Evolutionary conservation across 306 rosid genomes (phyloP), one percentile per base, ranked within the genome.

Genomic region (Crotalaria pallida): DNA sequence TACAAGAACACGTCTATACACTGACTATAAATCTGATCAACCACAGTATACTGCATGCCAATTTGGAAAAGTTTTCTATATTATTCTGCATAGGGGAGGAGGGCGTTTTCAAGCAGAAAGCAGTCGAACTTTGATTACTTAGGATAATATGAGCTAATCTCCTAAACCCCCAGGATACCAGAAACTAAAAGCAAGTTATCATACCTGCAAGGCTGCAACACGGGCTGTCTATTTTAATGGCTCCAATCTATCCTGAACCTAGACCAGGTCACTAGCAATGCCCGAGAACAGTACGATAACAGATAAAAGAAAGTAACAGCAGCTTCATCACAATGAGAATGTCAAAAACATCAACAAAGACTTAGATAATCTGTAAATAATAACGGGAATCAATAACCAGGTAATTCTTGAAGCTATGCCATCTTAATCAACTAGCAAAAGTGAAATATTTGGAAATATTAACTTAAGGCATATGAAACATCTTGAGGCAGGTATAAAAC

Each of bases 191-290:
- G 55, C 65, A 41, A 38, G 50, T 48, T 11, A 61, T 11, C 18
- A 61, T 61, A 38, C 31, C 6, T 17, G 8, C 52, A 41, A 21
- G 13, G 12, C 21, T 11, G 68, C 27, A 2, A 27, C 31, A 27
- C 29, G 31, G n/a, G 38, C 44, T 18, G 33, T 23, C 36, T 12
- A 21, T 23, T 63, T 24, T 43, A 7, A 23, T n/a, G 29, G 22
- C 23, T 43, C 55, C 43, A 44, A 41, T 24, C 11, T 7, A 7
- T 44, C 9, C 3, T 15, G 56, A 64, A 22, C 34, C 52, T 53
- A 64, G 72, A 19, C 79, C 8, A 12, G 33, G 49, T n/a, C n/a
- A n/a, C n/a, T n/a, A n/a, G n/a, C n/a, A 65, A 64, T 53, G 49
- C 51, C 62, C 9, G 23, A 48, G 27, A 49, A 60, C 65, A 50